These are phyloP conservation scores for Cystobasidium slooffiae DNA, from an alignment of 1,284 basidiomycete genomes.

Conservation along the genomic window DNA sequence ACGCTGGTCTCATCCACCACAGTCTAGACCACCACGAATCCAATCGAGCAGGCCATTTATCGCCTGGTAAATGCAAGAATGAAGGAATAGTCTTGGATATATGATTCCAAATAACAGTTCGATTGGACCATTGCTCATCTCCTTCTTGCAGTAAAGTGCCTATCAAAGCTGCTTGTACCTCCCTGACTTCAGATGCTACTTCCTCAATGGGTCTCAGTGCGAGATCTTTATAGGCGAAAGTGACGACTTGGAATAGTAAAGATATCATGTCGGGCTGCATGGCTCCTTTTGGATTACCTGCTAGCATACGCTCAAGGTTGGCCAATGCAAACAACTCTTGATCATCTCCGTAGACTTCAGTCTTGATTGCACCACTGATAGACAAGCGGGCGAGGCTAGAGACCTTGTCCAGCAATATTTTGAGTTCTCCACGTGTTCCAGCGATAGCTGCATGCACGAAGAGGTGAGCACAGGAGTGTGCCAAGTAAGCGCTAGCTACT, in stretches of 20 bases:
- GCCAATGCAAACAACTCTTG: constrained; percentile 16
- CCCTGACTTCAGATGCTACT: background rate
- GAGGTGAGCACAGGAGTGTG: no score
- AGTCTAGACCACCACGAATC: constrained; percentile 15
- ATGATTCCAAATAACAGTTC: constrained; percentile 4
- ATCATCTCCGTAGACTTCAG: constrained; percentile 9
- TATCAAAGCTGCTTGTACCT: background rate
- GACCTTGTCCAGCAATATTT: background rate
- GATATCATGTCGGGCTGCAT: background rate
- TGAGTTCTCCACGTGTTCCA: no score
- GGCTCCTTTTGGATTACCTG: background rate
- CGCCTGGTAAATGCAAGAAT: constrained; percentile 31
- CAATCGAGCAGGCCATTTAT: background rate
- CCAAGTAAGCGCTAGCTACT: no score
- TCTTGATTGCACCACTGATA: background rate
- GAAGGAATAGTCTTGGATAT: constrained; percentile 12
- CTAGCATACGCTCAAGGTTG: constrained; percentile 1
- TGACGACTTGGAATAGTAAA: constrained; percentile 23
- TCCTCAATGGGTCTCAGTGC: background rate
- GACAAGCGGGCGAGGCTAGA: background rate
- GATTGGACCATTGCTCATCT: background rate
- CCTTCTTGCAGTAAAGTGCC: background rate
- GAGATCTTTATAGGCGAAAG: constrained; percentile 21
- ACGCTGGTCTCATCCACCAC: constrained; percentile 27
- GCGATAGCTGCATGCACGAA: no score